A percentile compares a stretch with the other conserved stretches of the same genome.
These are phyloP conservation scores for Tylopilus cervinicoccineus DNA, from an alignment of 768 basidiomycete species.

Conservation along the genomic window DNA sequence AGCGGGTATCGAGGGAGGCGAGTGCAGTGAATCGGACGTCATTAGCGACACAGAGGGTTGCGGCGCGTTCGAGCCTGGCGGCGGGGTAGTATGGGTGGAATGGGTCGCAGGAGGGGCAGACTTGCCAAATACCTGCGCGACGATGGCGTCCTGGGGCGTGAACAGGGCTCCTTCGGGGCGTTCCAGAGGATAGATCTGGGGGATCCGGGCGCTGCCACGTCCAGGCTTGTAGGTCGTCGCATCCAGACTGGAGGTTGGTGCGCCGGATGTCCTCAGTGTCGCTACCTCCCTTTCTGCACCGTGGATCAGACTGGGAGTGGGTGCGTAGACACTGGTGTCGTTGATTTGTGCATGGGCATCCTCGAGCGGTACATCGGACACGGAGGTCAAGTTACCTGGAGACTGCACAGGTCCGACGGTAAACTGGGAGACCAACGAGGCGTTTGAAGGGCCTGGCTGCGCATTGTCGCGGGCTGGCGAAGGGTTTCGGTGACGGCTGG, in stretches of 20 bases:
- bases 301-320: slow-evolving; percentile 16
- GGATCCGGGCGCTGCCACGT: not conserved
- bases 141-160: slow-evolving; percentile 61
- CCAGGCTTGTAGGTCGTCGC: slow-evolving; percentile 1
- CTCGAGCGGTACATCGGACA: slow-evolving; percentile 20
- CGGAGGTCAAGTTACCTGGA: slow-evolving; percentile 12
- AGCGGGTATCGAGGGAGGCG: slow-evolving; percentile 5
- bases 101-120: slow-evolving; percentile 5
- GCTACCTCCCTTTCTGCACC: slow-evolving; percentile 9
- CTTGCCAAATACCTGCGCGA: slow-evolving; percentile 40
- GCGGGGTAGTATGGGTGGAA: not conserved
- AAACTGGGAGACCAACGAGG: slow-evolving; percentile 16
- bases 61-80: slow-evolving; percentile 1
- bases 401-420: slow-evolving; percentile 15
- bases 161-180: slow-evolving; percentile 10
- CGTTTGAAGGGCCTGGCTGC: slow-evolving; percentile 5
- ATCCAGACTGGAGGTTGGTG: slow-evolving; percentile 4
- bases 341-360: slow-evolving; percentile 23
- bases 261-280: slow-evolving; percentile 9
- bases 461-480: not conserved
- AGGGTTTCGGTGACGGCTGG: slow-evolving; percentile 18
- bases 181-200: not conserved
- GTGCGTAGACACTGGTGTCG: slow-evolving; percentile 23
- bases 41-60: slow-evolving; percentile 12
- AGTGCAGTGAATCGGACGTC: slow-evolving; percentile 15